phyloP scores from a whole-genome alignment of 2,329 filamentous ascomycete genomes.

The Elsinoe arachidis region DNA sequence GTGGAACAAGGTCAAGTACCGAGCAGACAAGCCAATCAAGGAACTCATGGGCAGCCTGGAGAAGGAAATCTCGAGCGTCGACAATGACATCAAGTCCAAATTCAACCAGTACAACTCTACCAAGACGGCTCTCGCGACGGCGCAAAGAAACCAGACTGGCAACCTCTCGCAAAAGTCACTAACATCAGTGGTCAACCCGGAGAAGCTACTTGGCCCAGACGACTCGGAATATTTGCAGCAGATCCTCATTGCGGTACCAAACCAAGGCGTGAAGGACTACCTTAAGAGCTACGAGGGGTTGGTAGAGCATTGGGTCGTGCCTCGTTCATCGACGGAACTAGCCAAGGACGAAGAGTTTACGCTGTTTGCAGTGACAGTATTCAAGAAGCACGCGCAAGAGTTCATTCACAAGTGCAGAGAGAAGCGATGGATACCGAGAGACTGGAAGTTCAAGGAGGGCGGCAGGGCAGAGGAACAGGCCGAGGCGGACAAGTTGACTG shows the following conservation, averaged over 20 bases:
- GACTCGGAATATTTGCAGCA: conserved; percentile 90
- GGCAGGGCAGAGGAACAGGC: conserved; percentile 81
- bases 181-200: conserved; percentile 74
- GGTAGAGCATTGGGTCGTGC: conserved; percentile 75
- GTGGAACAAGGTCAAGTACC: conserved; percentile 98
- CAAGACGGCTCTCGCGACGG: conserved; percentile 70
- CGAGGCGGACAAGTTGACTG: conserved; percentile 72
- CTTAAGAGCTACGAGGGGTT: conserved; percentile 81
- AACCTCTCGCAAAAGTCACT: conserved; percentile 93
- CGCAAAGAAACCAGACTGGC: conserved; percentile 84
- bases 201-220: conserved; percentile 65
- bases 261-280: conserved; percentile 75
- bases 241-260: conserved; percentile 82
- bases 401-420: conserved; percentile 90
- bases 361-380: conserved; percentile 79
- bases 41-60: conserved; percentile 83
- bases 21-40: conserved; percentile 78
- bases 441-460: conserved; percentile 87
- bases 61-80: conserved; percentile 85
- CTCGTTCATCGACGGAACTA: conserved; percentile 71
- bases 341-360: conserved; percentile 83
- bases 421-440: conserved; percentile 86
- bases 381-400: conserved; percentile 82
- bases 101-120: conserved; percentile 89
- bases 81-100: conserved; percentile 92